A percentile compares a stretch with the other conserved stretches of the same genome.
Conservation (phyloP, 129 eudicot genomes). For the Helichrysum umbraculigerum region DNA sequence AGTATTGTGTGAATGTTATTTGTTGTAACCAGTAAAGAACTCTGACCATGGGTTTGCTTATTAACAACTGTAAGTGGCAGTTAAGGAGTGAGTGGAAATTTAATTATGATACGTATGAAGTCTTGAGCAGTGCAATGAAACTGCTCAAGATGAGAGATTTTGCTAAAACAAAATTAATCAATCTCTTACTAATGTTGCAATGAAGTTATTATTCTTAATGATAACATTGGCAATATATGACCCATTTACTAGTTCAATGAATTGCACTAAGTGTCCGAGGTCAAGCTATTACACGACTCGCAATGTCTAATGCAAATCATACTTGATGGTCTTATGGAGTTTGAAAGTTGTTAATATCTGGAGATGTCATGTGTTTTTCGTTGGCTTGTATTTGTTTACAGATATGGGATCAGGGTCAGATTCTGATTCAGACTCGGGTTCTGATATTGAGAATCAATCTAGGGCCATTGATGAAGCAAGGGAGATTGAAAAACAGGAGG, state of each 20-base stretch:
- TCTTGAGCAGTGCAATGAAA: no score
- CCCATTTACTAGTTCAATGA: background rate
- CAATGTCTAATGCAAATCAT: background rate
- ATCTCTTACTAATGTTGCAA: background rate
- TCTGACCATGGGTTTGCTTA: no score
- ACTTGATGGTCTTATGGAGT: background rate
- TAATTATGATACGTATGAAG: no score
- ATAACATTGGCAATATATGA: background rate
- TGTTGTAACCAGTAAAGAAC: background rate
- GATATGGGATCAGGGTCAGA: constrained; percentile 53
- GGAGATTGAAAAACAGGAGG: constrained; percentile 46
- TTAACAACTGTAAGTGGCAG: no score
- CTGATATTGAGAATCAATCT: constrained; percentile 53
- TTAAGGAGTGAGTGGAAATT: no score
- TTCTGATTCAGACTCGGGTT: constrained; percentile 55
- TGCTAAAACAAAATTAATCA: no score
- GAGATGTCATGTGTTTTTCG: background rate
- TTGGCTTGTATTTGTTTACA: constrained; percentile 30
- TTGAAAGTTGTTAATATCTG: background rate
- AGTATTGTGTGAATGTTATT: background rate
- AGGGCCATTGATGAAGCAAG: constrained; percentile 52
- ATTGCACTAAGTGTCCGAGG: background rate
- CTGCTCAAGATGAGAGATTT: no score
- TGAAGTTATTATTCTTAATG: no score
- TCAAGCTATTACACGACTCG: background rate